Base-by-base conservation (phyloP, 495 filamentous ascomycete genomes). In the Penicillium lividum region DNA sequence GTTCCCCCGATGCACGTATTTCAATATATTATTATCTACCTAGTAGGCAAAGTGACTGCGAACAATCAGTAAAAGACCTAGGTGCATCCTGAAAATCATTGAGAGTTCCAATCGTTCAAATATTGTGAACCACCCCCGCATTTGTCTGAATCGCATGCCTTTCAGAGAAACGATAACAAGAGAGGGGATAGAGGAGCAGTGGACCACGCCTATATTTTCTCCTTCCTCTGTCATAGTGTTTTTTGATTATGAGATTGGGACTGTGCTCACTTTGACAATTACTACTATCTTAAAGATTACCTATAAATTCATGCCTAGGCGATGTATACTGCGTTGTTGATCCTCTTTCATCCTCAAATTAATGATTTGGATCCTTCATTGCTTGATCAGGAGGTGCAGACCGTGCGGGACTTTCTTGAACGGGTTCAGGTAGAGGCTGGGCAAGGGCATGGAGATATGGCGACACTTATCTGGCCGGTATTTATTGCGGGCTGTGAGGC, bases 401-500 rank as follows among this genome's bases (percentile, higher is more conserved):
- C 48, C 8, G 58, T 68, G 6, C 44, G 43, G 5, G 22, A 31
- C 9, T 48, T 25, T 18, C 33, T 68, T n/a, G 43, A 30, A 15
- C 42, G 29, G 28, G 49, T 51, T 4, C 54, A 63, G 50, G 48
- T 54, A 46, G 55, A 51, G 42, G 27, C 2, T 3, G n/a, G 29
- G 3, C 46, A 27, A 4, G 22, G 40, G 4, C n/a, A 45, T 22
- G 50, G 51, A 13, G 62, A 51, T 28, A 66, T 47, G 18, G 63
- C 58, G 6, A 58, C 58, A 5, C 51, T 66, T 4, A 66, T 66
- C 15, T 68, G 66, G 63, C 66, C 60, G 0, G 58, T 58, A 1
- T 68, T 68, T n/a, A 63, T 68, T 29, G 53, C 66, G 10, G 66
- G 63, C 3, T 68, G 63, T 45, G 63, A 68, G 28, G 60, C 61